These are phyloP conservation scores for Echria macrotheca DNA, from an alignment of 495 filamentous ascomycete genomes.

Conservation along the genomic window DNA sequence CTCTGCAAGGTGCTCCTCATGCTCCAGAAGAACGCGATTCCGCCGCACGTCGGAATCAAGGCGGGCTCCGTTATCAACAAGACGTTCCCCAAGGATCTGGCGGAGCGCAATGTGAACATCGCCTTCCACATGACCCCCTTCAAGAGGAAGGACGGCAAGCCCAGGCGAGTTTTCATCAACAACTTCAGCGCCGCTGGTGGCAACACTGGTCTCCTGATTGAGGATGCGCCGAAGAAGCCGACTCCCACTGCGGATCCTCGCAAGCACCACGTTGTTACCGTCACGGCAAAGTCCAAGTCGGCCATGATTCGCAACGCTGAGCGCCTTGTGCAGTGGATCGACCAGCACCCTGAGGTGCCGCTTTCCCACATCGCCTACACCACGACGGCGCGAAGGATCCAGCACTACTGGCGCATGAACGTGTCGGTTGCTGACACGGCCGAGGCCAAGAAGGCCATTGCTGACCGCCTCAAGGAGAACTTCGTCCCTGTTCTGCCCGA, in stretches of 20 bases:
- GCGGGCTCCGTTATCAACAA: conserved; percentile 62
- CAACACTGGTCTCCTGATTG: conserved; percentile 58
- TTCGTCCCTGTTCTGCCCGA: conserved; percentile 42
- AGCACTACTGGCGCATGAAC: conserved; percentile 67
- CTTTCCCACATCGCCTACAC: conserved; percentile 67
- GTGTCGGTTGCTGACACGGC: conserved; percentile 49
- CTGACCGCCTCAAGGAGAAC: conserved; percentile 39
- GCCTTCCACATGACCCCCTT: conserved; percentile 57
- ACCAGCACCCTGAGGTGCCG: conserved; percentile 44
- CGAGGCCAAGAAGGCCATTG: conserved; percentile 38
- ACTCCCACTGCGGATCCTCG: conserved; percentile 41
- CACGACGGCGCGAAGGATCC: conserved; percentile 78
- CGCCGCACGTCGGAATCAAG: conserved; percentile 87
- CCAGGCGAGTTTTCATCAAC: conserved; percentile 59
- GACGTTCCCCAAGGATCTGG: conserved; percentile 70
- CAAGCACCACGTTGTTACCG: conserved; percentile 46
- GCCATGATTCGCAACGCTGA: conserved; percentile 50
- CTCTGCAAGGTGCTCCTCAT: conserved; percentile 84
- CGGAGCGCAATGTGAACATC: conserved; percentile 68
- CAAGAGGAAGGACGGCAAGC: conserved; percentile 53
- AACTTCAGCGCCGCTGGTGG: conserved; percentile 68
- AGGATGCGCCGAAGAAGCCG: conserved; percentile 44
- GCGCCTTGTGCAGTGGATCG: conserved; percentile 48
- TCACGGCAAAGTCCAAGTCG: conserved; percentile 55
- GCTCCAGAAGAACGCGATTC: conserved; percentile 77